Conservation (phyloP, 1,139 yeast species). For the Suhomyces bribrorum region DNA sequence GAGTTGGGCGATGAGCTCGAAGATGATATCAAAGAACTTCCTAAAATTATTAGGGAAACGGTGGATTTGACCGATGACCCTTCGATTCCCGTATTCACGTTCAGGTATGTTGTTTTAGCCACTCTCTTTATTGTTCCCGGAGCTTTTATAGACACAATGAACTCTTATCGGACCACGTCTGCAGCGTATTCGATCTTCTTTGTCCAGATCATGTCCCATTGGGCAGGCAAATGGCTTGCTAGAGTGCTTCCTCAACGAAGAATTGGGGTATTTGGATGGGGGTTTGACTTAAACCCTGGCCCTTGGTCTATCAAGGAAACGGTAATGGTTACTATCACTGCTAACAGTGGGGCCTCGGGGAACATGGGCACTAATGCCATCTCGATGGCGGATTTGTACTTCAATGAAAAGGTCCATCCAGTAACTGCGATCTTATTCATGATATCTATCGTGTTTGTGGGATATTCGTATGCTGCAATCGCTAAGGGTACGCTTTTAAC, state of each 20-base stretch:
- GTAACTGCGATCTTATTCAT: conserved; percentile 19
- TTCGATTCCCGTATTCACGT: conserved; percentile 18
- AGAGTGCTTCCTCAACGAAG: conserved; percentile 14
- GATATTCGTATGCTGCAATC: conserved; percentile 24
- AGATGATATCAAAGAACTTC: conserved; percentile 15
- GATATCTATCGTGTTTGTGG: conserved; percentile 23
- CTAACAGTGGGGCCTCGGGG: conserved; percentile 25
- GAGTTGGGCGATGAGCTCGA: conserved; percentile 8
- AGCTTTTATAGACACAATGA: conserved; percentile 24
- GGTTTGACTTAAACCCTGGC: conserved; percentile 21
- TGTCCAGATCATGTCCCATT: conserved; percentile 23
- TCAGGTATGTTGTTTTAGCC: conserved; percentile 19
- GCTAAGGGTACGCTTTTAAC: conserved; percentile 19
- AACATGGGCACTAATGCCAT: conserved; percentile 21
- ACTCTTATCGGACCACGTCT: conserved; percentile 24
- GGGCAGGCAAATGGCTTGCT: conserved; percentile 24
- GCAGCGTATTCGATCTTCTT: conserved; percentile 25
- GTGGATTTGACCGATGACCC: conserved; percentile 22
- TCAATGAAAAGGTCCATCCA: conserved; percentile 17
- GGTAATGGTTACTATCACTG: conserved; percentile 23
- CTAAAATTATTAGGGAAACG: conserved; percentile 19
- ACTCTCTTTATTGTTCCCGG: conserved; percentile 23
- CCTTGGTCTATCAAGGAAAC: conserved; percentile 25
- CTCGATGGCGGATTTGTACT: conserved; percentile 20
- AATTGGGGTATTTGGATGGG: conserved; percentile 10